Evolutionary conservation across 164 flowering plant genomes (phyloP), one percentile per base, ranked within the genome.

Genomic region (Vitis amurensis): DNA sequence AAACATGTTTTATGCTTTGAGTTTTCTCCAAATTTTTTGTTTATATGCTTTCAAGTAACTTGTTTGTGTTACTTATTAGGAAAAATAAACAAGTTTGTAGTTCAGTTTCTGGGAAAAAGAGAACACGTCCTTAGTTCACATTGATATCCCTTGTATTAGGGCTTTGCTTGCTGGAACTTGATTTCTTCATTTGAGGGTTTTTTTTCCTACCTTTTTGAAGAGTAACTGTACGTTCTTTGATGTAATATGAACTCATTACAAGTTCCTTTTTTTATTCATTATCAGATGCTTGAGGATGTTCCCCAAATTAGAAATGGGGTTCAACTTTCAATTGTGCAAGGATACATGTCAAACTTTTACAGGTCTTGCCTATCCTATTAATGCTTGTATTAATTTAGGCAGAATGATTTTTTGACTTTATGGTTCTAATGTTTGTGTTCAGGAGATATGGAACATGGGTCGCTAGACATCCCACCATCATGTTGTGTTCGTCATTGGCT

Each of bases 381-480:
- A 5, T 61, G 50, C 44, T 48, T 67, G 31, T 27, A 14, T 61
- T 23, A 16, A 23, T 47, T 19, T 29, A 44, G 30, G n/a, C 19
- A 27, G 63, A 56, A 51, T 29, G 30, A 50, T 37, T 51, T 29
- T 61, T 44, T 74, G 55, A 68, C 61, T 19, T 59, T 66, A 17
- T 55, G 37, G 11, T 31, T 63, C n/a, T 44, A 23, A 55, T 11
- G 13, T 53, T 29, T 60, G 11, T 82, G 53, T 77, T 59, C 93
- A 96, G 99, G 95, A 80, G 76, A 78, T 93, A 96, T 80, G 99
- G 98, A 79, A 80, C 80, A 57, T 89, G 92, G 92, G 97, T 93
- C 73, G 98, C 96, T 66, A 85, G 95, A 73, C 75, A 93, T 77
- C 99, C 99, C 15, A 79, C 80, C 52, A 83, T 89, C 53, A 89